These are phyloP conservation scores for Panaeolus papilionaceus DNA, from an alignment of 768 basidiomycete genomes.

Conservation along the genomic window DNA sequence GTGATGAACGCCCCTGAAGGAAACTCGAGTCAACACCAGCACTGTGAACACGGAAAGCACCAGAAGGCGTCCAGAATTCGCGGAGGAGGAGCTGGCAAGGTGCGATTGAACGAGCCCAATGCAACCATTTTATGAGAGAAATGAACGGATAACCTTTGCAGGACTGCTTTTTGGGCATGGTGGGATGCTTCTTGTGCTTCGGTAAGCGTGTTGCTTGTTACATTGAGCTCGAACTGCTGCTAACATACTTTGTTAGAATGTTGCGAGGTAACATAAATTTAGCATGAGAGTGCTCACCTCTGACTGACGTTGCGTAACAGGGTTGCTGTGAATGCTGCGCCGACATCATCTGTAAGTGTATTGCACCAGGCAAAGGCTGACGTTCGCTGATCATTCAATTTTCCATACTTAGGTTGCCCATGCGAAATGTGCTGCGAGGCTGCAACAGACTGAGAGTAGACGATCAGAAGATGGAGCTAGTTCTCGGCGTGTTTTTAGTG, in stretches of 20 bases:
- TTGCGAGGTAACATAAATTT: slow-evolving; percentile 60
- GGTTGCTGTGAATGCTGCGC: slow-evolving; percentile 73
- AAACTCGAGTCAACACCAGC: slow-evolving; percentile 30
- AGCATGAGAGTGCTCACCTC: neutral
- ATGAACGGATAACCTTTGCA: slow-evolving; percentile 31
- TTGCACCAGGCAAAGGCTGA: neutral
- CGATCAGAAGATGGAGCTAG: neutral
- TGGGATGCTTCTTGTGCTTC: slow-evolving; percentile 77
- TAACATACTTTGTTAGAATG: slow-evolving; percentile 52
- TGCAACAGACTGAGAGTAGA: neutral
- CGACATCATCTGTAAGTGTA: slow-evolving; percentile 71
- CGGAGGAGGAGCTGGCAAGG: slow-evolving; percentile 76
- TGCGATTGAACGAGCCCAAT: slow-evolving; percentile 30
- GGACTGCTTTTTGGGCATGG: slow-evolving; percentile 70
- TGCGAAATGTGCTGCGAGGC: slow-evolving; percentile 78
- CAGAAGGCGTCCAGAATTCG: slow-evolving; percentile 64
- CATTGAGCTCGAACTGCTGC: neutral
- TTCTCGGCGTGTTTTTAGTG: neutral
- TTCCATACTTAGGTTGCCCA: slow-evolving; percentile 62
- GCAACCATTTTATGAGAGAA: neutral
- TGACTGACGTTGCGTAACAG: slow-evolving; percentile 36
- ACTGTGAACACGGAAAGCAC: slow-evolving; percentile 49
- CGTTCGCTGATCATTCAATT: slow-evolving; percentile 6
- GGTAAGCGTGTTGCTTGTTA: slow-evolving; percentile 47
- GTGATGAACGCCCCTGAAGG: slow-evolving; percentile 46